Evolutionary conservation across 2,329 filamentous ascomycete species (phyloP).

Genomic region (Aspergillus fructus): DNA sequence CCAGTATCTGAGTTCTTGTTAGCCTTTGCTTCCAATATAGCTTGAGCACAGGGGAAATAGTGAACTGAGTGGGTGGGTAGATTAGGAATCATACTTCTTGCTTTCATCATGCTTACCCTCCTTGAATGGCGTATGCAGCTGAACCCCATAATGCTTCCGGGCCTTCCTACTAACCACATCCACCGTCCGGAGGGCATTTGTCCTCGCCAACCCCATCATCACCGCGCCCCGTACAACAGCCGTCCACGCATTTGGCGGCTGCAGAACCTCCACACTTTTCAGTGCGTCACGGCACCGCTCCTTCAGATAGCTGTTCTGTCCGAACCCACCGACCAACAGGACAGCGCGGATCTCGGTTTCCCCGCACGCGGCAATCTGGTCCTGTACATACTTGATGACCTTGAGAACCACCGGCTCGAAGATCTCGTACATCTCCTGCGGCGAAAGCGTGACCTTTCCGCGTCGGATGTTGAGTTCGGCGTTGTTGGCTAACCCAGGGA

Average conservation of each 20-base stretch:
- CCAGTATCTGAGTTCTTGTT: slow-evolving; percentile 3
- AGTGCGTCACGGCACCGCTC: slow-evolving; percentile 17
- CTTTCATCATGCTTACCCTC: slow-evolving; percentile 9
- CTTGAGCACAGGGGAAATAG: background rate
- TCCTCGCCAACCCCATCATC: slow-evolving; percentile 12
- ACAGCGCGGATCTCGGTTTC: slow-evolving; percentile 50
- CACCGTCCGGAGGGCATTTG: slow-evolving; percentile 2
- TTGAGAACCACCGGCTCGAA: slow-evolving; percentile 23
- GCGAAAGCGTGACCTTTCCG: slow-evolving; percentile 20
- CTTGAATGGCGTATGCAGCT: background rate
- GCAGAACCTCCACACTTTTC: slow-evolving; percentile 19
- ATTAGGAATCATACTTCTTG: slow-evolving; percentile 16
- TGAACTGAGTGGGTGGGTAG: background rate
- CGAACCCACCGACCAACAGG: slow-evolving; percentile 31
- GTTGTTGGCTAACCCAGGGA: slow-evolving; percentile 23
- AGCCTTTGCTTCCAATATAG: background rate
- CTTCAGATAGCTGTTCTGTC: slow-evolving; percentile 26
- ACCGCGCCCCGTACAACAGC: slow-evolving; percentile 26
- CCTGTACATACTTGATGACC: slow-evolving; percentile 18
- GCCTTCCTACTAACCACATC: slow-evolving; percentile 22
- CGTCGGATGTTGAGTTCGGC: slow-evolving; percentile 18
- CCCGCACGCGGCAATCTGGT: slow-evolving; percentile 54
- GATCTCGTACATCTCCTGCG: slow-evolving; percentile 18
- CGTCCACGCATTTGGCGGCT: slow-evolving; percentile 28
- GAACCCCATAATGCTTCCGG: slow-evolving; percentile 24